Evolutionary conservation across 1,139 yeast genomes (phyloP).

Genomic region (Pichia sp.): DNA sequence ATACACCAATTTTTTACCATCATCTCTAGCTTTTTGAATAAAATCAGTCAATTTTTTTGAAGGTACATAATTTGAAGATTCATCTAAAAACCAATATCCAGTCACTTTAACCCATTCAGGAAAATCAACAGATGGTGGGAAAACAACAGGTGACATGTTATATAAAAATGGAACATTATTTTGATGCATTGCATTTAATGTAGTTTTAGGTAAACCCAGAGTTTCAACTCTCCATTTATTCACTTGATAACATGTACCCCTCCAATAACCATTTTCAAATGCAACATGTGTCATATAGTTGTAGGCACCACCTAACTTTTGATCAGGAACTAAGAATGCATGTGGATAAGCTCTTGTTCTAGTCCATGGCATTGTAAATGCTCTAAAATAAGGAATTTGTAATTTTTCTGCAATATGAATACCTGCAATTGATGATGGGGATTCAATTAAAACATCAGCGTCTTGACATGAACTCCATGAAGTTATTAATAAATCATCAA

Average conservation of each 20-base stretch:
- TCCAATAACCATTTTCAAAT: slow-evolving; percentile 91
- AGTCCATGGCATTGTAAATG: slow-evolving; percentile 99
- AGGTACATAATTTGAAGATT: slow-evolving; percentile 45
- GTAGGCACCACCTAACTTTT: slow-evolving; percentile 86
- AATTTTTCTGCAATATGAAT: slow-evolving; percentile 91
- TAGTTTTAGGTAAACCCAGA: slow-evolving; percentile 62
- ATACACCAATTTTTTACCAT: slow-evolving; percentile 68
- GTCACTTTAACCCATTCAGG: slow-evolving; percentile 92
- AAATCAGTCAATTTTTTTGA: slow-evolving; percentile 56
- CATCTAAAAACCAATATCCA: slow-evolving; percentile 89
- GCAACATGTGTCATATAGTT: slow-evolving; percentile 87
- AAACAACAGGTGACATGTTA: slow-evolving; percentile 78
- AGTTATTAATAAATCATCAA: slow-evolving; percentile 57
- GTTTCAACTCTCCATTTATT: slow-evolving; percentile 78
- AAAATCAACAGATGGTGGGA: slow-evolving; percentile 90
- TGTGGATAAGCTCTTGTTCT: slow-evolving; percentile 93
- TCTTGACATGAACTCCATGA: slow-evolving; percentile 81
- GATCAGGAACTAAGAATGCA: slow-evolving; percentile 93
- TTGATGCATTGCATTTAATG: slow-evolving; percentile 64
- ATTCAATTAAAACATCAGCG: slow-evolving; percentile 79
- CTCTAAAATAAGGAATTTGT: slow-evolving; percentile 83
- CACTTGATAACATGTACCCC: slow-evolving; percentile 83
- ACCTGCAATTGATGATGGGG: slow-evolving; percentile 95
- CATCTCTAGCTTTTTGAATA: slow-evolving; percentile 53
- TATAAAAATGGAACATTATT: slow-evolving; percentile 80